phyloP scores from a whole-genome alignment of 306 rosid species.

The Argentina anserina region DNA sequence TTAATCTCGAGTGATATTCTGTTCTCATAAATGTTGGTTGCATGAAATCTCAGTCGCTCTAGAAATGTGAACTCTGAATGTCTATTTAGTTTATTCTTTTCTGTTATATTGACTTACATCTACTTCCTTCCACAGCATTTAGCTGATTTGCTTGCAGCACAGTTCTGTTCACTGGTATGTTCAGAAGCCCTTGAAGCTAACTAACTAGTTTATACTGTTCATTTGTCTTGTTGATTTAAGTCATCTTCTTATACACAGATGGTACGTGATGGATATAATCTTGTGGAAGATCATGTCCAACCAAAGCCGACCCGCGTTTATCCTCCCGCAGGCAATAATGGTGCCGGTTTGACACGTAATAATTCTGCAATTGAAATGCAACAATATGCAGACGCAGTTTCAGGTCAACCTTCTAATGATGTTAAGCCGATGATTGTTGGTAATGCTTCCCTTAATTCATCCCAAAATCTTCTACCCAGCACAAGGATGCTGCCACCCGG shows the following conservation, averaged over 20 bases:
- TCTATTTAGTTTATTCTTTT: constrained; percentile 16
- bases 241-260: constrained; percentile 49
- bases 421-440: constrained; percentile 45
- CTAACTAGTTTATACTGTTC: neutral
- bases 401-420: constrained; percentile 64
- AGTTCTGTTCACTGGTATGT: too few relatives aligned
- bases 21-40: neutral
- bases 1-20: neutral
- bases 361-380: constrained; percentile 62
- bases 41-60: neutral
- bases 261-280: constrained; percentile 58
- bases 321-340: constrained; percentile 41
- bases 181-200: too few relatives aligned
- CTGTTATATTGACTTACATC: constrained; percentile 32
- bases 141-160: constrained; percentile 71
- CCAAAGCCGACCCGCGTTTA: constrained; percentile 47
- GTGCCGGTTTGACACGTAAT: constrained; percentile 36
- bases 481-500: constrained; percentile 92
- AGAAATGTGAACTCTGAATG: neutral
- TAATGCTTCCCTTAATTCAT: constrained; percentile 51
- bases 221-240: constrained; percentile 6
- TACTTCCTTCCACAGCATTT: constrained; percentile 60
- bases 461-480: constrained; percentile 61
- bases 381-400: constrained; percentile 62
- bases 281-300: constrained; percentile 52